Percentiles rank a stretch among this genome's conserved stretches.
These are phyloP conservation scores for Cynara cardunculus DNA, from an alignment of 129 eudicot species.

Conservation along the genomic window DNA sequence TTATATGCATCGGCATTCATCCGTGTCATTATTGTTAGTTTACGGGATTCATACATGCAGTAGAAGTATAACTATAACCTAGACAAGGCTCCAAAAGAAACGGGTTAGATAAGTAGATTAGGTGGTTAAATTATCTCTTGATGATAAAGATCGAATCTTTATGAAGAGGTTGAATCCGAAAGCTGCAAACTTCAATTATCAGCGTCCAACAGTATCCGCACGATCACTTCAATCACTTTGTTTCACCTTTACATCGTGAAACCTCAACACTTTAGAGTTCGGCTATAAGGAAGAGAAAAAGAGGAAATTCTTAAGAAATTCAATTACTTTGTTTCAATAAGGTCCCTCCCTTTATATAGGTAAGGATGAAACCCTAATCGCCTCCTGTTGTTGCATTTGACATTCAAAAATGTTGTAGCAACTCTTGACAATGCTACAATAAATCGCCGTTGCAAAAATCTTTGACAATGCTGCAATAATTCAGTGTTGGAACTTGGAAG, in stretches of 20 bases:
- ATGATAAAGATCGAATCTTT: neutral
- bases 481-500: neutral
- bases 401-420: neutral
- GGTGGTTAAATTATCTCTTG: neutral
- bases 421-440: neutral
- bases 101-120: neutral
- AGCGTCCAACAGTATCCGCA: neutral
- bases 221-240: neutral
- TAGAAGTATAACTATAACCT: neutral
- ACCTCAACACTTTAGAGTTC: neutral
- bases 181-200: neutral
- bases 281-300: neutral
- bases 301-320: neutral
- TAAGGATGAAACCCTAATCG: neutral
- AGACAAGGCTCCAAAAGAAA: neutral
- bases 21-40: neutral
- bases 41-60: neutral
- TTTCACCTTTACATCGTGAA: neutral
- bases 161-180: neutral
- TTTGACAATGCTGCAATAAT: neutral
- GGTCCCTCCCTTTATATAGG: neutral
- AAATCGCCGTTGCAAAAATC: neutral
- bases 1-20: neutral
- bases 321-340: neutral
- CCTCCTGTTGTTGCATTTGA: neutral